Conservation (phyloP, 352 stramenopile species). For the Phytophthora sojae region DNA sequence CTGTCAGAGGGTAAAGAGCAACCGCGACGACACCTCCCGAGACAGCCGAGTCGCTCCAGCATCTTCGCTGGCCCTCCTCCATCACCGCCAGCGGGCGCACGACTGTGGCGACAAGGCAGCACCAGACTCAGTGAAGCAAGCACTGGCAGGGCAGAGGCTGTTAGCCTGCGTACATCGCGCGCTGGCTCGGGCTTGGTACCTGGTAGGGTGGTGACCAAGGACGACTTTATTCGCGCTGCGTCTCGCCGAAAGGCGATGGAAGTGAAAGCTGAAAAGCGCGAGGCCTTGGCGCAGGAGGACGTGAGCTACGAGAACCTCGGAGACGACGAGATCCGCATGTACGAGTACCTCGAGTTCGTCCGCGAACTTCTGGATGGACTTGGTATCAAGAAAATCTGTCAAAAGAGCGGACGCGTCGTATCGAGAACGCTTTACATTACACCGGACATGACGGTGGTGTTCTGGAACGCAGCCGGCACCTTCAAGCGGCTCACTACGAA, state of each 20-base stretch:
- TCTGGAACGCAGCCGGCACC: slow-evolving; percentile 63
- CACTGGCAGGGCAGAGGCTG: slow-evolving; percentile 1
- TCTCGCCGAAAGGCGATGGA: slow-evolving; percentile 56
- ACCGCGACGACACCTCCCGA: neutral
- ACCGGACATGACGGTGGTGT: slow-evolving; percentile 51
- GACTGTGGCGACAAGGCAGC: slow-evolving; percentile 6
- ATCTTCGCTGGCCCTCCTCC: slow-evolving; percentile 20
- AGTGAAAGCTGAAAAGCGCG: slow-evolving; percentile 57
- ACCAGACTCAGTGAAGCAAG: slow-evolving; percentile 16
- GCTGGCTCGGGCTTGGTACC: slow-evolving; percentile 4
- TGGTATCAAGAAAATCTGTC: slow-evolving; percentile 70
- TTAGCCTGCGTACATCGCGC: slow-evolving; percentile 8
- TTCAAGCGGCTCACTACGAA: slow-evolving; percentile 58
- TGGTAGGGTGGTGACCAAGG: slow-evolving; percentile 27
- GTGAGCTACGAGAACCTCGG: slow-evolving; percentile 69
- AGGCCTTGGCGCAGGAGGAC: slow-evolving; percentile 54
- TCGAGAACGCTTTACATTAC: slow-evolving; percentile 70
- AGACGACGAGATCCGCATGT: slow-evolving; percentile 70
- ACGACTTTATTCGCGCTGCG: slow-evolving; percentile 40
- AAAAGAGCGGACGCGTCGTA: slow-evolving; percentile 65
- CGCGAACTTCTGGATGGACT: slow-evolving; percentile 66
- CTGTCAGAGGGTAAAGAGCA: neutral
- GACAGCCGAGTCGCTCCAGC: slow-evolving; percentile 13
- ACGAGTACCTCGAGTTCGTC: slow-evolving; percentile 81
- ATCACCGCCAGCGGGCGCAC: slow-evolving; percentile 11